These are phyloP conservation scores for Jamesozyma piceae DNA, from an alignment of 805 yeast species.

Conservation along the genomic window DNA sequence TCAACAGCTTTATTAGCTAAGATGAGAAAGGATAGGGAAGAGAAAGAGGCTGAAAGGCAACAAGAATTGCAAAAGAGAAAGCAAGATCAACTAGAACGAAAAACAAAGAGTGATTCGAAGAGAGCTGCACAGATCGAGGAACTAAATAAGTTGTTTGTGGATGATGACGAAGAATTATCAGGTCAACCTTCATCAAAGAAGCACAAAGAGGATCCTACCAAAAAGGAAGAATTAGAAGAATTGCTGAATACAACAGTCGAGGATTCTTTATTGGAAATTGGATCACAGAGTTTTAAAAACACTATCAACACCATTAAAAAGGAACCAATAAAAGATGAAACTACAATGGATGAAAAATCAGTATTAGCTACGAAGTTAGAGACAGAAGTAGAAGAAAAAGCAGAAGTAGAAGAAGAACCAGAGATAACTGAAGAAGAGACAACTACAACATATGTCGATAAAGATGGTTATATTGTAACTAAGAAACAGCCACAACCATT, in stretches of 20 bases:
- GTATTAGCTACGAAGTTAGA: not conserved
- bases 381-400: constrained; percentile 1
- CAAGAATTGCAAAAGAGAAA: constrained; percentile 22
- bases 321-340: not conserved
- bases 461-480: constrained; percentile 30
- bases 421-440: constrained; percentile 5
- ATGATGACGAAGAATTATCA: constrained; percentile 16
- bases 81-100: constrained; percentile 11
- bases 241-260: constrained; percentile 28
- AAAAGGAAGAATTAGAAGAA: constrained; percentile 19
- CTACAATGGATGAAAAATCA: not conserved
- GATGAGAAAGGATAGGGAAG: constrained; percentile 27
- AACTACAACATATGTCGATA: constrained; percentile 19
- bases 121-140: constrained; percentile 25
- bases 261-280: constrained; percentile 21
- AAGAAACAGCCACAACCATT: no score
- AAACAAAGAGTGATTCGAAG: constrained; percentile 15
- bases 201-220: not conserved
- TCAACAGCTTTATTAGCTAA: constrained; percentile 27
- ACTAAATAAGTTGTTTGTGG: constrained; percentile 22
- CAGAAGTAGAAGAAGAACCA: not conserved
- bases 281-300: not conserved
- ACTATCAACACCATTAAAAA: not conserved
- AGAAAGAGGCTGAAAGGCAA: constrained; percentile 23
- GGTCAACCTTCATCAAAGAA: not conserved